Evolutionary conservation across 441 rosid genomes (phyloP).

Genomic region (Euphorbia neoarborescens): DNA sequence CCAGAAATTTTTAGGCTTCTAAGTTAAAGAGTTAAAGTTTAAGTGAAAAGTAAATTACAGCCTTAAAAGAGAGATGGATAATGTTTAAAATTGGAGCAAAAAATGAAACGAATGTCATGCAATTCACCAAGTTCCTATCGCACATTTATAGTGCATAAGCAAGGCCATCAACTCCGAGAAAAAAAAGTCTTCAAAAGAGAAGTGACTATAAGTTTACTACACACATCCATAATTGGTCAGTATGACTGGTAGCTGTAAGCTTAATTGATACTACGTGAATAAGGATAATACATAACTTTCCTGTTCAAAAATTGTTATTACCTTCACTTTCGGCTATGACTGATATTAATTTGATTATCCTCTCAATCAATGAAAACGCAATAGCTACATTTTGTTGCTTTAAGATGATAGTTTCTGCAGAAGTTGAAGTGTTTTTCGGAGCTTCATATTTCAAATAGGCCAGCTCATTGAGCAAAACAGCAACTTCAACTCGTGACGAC

Average conservation of each 20-base stretch:
- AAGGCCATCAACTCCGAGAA: too few relatives aligned
- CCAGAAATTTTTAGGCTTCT: too few relatives aligned
- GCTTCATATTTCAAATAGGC: constrained; percentile 83
- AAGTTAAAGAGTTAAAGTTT: too few relatives aligned
- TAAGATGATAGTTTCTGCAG: constrained; percentile 37
- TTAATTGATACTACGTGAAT: too few relatives aligned
- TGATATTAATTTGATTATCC: constrained; percentile 59
- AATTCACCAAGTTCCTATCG: too few relatives aligned
- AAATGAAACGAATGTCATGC: neutral
- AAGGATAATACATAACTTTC: neutral
- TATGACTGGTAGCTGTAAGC: too few relatives aligned
- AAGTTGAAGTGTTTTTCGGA: constrained; percentile 42
- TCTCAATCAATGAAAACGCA: constrained; percentile 71
- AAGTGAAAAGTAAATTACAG: neutral
- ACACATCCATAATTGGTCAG: neutral
- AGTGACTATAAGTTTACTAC: neutral
- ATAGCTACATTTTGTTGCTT: constrained; percentile 61
- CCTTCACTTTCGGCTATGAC: constrained; percentile 52
- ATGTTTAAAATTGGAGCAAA: neutral
- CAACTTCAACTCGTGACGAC: constrained; percentile 79
- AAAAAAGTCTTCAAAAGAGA: too few relatives aligned
- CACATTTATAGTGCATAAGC: too few relatives aligned
- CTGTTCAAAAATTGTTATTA: constrained; percentile 11
- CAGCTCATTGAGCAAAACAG: constrained; percentile 74
- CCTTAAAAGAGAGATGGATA: neutral